Percentiles rank a stretch among this genome's conserved stretches.
phyloP scores from a whole-genome alignment of 192 early-diverging fungal species.

The Umbelopsis vinacea region DNA sequence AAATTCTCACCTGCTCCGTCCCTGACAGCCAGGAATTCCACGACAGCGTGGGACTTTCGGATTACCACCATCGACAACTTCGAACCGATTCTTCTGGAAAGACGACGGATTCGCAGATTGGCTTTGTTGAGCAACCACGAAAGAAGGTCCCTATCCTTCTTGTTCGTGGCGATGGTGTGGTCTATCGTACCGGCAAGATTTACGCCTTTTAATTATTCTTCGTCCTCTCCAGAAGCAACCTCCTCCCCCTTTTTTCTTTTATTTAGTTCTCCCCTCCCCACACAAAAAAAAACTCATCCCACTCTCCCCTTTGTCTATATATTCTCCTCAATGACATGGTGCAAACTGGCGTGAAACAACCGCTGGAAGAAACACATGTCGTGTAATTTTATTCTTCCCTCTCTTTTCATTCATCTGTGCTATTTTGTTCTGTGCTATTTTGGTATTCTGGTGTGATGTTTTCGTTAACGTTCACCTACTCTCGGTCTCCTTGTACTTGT shows the following conservation, averaged over 20 bases:
- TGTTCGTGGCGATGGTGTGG: conserved; percentile 43
- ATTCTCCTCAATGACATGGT: background rate
- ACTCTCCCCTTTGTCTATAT: conserved; percentile 11
- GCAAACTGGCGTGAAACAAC: background rate
- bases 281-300: background rate
- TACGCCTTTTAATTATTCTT: conserved; percentile 29
- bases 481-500: too few relatives aligned
- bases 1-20: conserved; percentile 47
- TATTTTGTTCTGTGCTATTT: background rate
- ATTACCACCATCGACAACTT: conserved; percentile 10
- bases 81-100: conserved; percentile 17
- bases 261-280: background rate
- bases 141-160: conserved; percentile 41
- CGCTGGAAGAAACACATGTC: background rate
- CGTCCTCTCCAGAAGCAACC: background rate
- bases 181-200: conserved; percentile 41
- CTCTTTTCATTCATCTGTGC: background rate
- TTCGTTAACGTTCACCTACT: background rate
- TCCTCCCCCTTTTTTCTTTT: background rate
- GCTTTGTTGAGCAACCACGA: background rate
- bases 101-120: conserved; percentile 5
- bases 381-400: background rate
- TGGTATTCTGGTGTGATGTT: background rate
- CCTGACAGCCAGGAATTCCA: conserved; percentile 36
- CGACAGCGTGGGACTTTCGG: conserved; percentile 21